Evolutionary conservation across 2,329 filamentous ascomycete species (phyloP), one percentile per base, ranked within the genome.

Genomic region (Monosporascus sp.): DNA sequence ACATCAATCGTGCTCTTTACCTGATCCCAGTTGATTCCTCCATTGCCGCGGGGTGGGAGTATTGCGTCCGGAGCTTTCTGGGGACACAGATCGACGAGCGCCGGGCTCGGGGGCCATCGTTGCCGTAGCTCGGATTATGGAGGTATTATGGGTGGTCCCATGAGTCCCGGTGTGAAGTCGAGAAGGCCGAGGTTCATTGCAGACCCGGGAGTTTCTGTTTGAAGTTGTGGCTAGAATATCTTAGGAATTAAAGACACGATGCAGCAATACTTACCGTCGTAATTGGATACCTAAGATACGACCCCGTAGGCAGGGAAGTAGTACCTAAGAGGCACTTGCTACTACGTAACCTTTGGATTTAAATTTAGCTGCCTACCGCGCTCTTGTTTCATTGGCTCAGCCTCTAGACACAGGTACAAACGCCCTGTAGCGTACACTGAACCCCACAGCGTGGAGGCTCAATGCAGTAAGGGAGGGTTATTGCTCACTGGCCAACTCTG

Each of bases 21-120:
- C 88, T 74, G 87, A 85, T 66, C 89, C 86, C 55, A 87, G 78
- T 68, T 87, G 86, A 70, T 86, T 87, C 71, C 88, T 88, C 81
- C 88, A 87, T 75, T 89, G 86, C 68, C 87, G 84, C 59, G 83
- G 80, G 41, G 84, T 84, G 59, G 88, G 90, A 68, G 89, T 90
- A 60, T 85, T 84, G 67, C 88, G 87, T 58, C 90, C 90, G 69
- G 91, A 94, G 79, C 87, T 92, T 68, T 89, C 84, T 65, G 91
- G 91, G 58, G 91, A 94, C 62, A 77, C 73, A 53, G 84, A 85
- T 65, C 78, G 79, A 56, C 78, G 79, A 59, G 75, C 71, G 60
- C 74, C 76, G 54, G 78, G 76, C 70, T 88, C 85, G 74, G 84
- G 81, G 67, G 82, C 78, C 86, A 89, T 88, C 62, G 58, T 74